These are phyloP conservation scores for Metrosideros polymorpha DNA, from an alignment of 441 rosid species.

Conservation along the genomic window DNA sequence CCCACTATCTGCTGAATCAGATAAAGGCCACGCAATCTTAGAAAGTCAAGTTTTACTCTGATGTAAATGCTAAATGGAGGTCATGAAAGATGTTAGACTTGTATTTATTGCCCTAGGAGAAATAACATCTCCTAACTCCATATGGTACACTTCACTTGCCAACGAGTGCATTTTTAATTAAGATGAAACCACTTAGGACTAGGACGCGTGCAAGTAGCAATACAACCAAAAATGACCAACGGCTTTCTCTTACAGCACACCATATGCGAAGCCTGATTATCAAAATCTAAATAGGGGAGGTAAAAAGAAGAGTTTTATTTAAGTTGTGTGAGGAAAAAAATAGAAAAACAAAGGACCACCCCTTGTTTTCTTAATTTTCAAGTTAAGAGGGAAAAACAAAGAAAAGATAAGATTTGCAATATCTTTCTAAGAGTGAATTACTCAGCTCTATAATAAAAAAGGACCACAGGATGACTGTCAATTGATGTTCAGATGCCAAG, in stretches of 20 bases:
- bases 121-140: background rate
- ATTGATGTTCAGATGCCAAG: background rate
- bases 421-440: background rate
- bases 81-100: background rate
- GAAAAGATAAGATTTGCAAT: background rate
- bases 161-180: background rate
- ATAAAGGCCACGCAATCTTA: background rate
- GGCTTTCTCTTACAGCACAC: background rate
- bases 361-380: background rate
- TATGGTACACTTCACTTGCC: background rate
- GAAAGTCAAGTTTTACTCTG: background rate
- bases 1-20: conserved; percentile 44
- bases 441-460: background rate
- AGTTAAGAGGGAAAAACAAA: background rate
- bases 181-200: background rate
- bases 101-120: background rate
- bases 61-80: background rate
- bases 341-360: background rate
- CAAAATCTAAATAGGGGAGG: background rate
- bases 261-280: background rate
- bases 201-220: background rate
- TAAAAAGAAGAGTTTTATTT: background rate
- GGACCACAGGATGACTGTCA: background rate
- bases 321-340: background rate
- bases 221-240: background rate